Base-by-base conservation (phyloP, 1,139 yeast genomes). In the Blastobotrys indianensis region DNA sequence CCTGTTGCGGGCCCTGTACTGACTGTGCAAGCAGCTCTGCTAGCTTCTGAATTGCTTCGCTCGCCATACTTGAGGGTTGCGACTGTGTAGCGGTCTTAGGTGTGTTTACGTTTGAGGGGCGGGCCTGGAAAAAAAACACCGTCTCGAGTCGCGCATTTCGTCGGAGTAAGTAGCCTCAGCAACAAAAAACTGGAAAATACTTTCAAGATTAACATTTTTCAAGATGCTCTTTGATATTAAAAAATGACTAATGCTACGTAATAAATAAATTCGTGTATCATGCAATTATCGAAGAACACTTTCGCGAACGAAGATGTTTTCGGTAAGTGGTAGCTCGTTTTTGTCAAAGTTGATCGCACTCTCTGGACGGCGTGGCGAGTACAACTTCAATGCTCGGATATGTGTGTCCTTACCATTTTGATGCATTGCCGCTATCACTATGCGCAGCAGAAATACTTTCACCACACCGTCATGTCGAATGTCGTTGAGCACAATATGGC, bases 351-450 rank as follows among this genome's bases (percentile, higher is more conserved):
- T 30, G 29, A 41, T 11, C 17, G 16, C 5, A 9, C 35, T n/a
- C 7, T 25, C 9, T 6, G 39, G 23, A 4, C 20, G 15, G 4
- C 59, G 55, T 2, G 77, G 76, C 2, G 80, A 68, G 53, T 72
- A 73, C 4, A 84, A 60, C 64, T 77, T 72, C 32, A 92, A 72
- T 0, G 92, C 85, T 44, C 98, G 66, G 6, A 94, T 72, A 62
- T 88, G 97, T 1, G 96, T 83, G 64, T 94, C 99, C 61, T 92
- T 92, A 39, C 99, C 99, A 61, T 87, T 92, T 61, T 90, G 97
- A 59, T 88, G 97, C 60, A 92, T 94, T 1, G 87, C 77, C 28
- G 81, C 69, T 23, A 94, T 75, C n/a, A 76, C 67, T 25, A 94
- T 61, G 52, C 87, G 78, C 6, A 92, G 66, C 56, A 82, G 72